phyloP scores from a whole-genome alignment of 108 stramenopile genomes.

The Cyclotella sp. region DNA sequence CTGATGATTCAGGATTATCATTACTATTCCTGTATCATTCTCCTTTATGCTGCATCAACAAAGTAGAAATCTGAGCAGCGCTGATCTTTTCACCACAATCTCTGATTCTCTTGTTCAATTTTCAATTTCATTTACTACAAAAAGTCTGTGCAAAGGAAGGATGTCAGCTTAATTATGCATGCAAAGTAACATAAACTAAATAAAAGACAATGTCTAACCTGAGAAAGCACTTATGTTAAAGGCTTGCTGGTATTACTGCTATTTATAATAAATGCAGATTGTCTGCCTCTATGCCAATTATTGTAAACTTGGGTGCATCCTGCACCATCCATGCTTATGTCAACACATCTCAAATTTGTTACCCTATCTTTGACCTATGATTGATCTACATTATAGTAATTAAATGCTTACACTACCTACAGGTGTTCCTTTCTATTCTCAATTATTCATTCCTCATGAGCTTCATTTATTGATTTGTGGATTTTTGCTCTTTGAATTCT shows the following conservation, averaged over 20 bases:
- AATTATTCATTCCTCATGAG: background rate
- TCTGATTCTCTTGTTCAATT: background rate
- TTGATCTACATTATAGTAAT: background rate
- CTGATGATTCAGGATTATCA: background rate
- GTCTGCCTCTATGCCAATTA: background rate
- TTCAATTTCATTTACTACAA: background rate
- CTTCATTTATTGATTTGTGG: background rate
- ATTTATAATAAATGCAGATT: background rate
- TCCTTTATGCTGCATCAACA: background rate
- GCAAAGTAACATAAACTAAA: background rate
- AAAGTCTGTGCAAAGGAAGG: background rate
- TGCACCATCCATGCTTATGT: background rate
- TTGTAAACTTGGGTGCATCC: background rate
- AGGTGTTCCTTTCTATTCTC: background rate
- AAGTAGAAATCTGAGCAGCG: too few relatives aligned
- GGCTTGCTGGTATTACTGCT: background rate
- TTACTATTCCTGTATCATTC: background rate
- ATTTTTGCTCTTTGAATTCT: background rate
- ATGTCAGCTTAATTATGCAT: background rate
- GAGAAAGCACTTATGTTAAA: background rate
- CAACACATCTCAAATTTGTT: background rate
- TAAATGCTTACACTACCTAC: too few relatives aligned
- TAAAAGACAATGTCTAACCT: background rate
- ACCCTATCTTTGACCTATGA: background rate
- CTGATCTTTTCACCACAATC: background rate